Evolutionary conservation across 768 basidiomycete genomes (phyloP).

Genomic region (Agaricus subrufescens): DNA sequence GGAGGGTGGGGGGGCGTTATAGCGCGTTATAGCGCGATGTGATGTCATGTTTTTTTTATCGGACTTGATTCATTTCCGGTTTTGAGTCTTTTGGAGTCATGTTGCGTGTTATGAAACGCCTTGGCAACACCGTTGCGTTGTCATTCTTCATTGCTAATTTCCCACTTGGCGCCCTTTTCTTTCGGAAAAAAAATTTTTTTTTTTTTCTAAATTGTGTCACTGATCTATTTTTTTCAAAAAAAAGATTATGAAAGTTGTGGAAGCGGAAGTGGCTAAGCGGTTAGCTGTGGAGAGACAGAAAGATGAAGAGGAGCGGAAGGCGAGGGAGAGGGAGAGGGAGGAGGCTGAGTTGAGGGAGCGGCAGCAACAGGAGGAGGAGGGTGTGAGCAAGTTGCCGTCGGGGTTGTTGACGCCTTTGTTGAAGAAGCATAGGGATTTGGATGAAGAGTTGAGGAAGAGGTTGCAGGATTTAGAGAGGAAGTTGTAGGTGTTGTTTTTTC

Average conservation of each 20-base stretch:
- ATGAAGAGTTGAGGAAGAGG: slow-evolving; percentile 59
- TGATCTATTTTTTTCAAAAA: not conserved
- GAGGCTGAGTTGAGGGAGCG: slow-evolving; percentile 14
- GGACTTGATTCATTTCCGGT: no score
- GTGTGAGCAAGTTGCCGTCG: slow-evolving; percentile 29
- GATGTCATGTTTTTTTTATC: no score
- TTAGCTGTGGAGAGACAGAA: slow-evolving; percentile 45
- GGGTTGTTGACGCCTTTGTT: slow-evolving; percentile 59
- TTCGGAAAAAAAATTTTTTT: not conserved
- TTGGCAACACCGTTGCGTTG: no score
- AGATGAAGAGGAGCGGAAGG: slow-evolving; percentile 30
- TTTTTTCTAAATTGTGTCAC: not conserved
- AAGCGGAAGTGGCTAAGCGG: slow-evolving; percentile 67
- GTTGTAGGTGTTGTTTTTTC: slow-evolving; percentile 44
- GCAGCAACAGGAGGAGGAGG: no score
- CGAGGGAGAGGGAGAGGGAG: slow-evolving; percentile 26
- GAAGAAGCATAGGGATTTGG: slow-evolving; percentile 62
- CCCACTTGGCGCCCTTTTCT: no score
- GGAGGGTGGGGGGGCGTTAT: no score
- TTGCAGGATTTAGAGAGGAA: slow-evolving; percentile 68
- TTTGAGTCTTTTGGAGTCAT: no score
- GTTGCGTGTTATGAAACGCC: no score
- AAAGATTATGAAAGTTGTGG: slow-evolving; percentile 73
- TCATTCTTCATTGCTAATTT: no score
- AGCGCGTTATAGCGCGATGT: no score